A percentile compares a stretch with the other conserved stretches of the same genome.
These are phyloP conservation scores for Spirogloea muscicola DNA, from an alignment of 139 green algal genomes.

Conservation along the genomic window DNA sequence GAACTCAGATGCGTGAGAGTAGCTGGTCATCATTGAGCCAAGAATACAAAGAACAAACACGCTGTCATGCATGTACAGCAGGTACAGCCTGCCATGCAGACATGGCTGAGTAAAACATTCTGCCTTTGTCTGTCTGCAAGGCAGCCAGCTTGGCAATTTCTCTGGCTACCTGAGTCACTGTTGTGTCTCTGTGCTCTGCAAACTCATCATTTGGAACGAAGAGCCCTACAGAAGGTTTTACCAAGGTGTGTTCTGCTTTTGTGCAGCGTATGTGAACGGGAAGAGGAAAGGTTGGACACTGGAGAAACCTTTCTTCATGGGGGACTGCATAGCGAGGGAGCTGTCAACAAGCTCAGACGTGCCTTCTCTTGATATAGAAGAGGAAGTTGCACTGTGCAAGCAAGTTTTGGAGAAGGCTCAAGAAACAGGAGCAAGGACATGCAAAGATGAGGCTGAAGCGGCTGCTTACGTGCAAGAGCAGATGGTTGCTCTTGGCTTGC, in stretches of 20 bases:
- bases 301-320: conserved; percentile 18
- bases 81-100: no score
- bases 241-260: no score
- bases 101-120: no score
- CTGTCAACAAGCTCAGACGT: neutral
- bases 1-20: no score
- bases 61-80: no score
- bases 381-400: conserved; percentile 18
- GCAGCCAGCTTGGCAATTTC: neutral
- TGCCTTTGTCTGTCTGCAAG: neutral
- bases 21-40: no score
- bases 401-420: conserved; percentile 3
- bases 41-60: no score
- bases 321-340: conserved; percentile 34
- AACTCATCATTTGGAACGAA: no score
- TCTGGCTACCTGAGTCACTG: no score
- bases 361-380: conserved; percentile 23
- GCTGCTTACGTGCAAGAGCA: neutral
- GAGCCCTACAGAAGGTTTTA: no score
- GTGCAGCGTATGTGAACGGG: conserved; percentile 43
- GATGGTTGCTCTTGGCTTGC: conserved; percentile 27
- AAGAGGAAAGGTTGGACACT: conserved; percentile 12
- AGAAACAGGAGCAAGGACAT: no score
- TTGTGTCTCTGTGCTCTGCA: no score
- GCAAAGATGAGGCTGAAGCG: conserved; percentile 15